phyloP scores from a whole-genome alignment of 768 basidiomycete genomes.

The Psilocybe cubensis region DNA sequence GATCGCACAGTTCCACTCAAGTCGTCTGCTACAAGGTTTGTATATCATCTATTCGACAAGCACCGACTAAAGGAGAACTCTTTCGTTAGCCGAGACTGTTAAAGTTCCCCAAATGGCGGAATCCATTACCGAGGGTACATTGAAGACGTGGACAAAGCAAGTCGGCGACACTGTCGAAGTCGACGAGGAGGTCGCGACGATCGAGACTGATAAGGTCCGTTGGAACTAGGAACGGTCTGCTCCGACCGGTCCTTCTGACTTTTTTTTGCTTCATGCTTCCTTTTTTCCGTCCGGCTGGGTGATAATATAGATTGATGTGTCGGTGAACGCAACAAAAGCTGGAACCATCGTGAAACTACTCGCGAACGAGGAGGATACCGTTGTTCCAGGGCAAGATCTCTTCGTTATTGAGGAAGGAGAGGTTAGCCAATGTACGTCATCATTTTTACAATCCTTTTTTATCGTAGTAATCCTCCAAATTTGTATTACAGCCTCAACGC shows the following conservation, averaged over 20 bases:
- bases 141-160: slow-evolving; percentile 94
- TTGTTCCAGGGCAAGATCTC: slow-evolving; percentile 92
- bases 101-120: slow-evolving; percentile 99
- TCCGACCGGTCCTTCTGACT: slow-evolving; percentile 6
- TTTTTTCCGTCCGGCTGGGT: background rate
- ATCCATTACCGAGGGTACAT: slow-evolving; percentile 96
- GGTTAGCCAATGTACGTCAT: slow-evolving; percentile 48
- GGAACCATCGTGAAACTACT: slow-evolving; percentile 89
- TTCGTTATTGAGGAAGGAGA: slow-evolving; percentile 90
- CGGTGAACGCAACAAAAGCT: slow-evolving; percentile 89
- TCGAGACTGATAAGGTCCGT: slow-evolving; percentile 96
- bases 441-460: background rate
- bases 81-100: slow-evolving; percentile 71
- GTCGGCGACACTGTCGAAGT: slow-evolving; percentile 88
- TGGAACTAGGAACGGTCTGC: slow-evolving; percentile 19
- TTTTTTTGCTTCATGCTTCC: slow-evolving; percentile 10
- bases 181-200: slow-evolving; percentile 97
- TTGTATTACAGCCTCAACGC: slow-evolving; percentile 18
- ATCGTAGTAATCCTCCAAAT: background rate
- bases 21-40: slow-evolving; percentile 70
- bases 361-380: slow-evolving; percentile 92
- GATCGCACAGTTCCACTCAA: slow-evolving; percentile 70
- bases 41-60: slow-evolving; percentile 1
- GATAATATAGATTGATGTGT: slow-evolving; percentile 83
- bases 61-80: background rate